phyloP scores from a whole-genome alignment of 1,284 basidiomycete species.

The Puccinia novopanici region DNA sequence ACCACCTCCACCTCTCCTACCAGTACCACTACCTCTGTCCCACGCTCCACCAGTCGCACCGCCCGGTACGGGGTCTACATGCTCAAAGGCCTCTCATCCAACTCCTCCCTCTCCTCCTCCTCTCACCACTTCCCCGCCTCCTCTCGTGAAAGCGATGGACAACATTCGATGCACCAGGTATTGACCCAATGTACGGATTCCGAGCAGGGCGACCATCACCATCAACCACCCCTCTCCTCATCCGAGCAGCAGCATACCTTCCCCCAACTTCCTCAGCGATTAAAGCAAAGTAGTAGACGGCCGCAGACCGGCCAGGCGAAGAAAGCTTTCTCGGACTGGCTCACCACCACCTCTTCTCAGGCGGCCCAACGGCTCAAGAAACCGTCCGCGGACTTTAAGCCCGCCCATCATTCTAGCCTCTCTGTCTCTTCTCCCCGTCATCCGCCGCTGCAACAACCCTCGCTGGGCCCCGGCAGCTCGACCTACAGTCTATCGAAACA shows the following conservation, averaged over 20 bases:
- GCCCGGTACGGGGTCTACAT: constrained; percentile 27
- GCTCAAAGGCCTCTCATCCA: constrained; percentile 25
- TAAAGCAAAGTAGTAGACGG: no score
- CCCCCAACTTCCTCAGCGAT: background rate
- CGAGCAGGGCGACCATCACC: background rate
- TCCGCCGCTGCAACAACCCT: background rate
- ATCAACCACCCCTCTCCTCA: no score
- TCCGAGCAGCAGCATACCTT: background rate
- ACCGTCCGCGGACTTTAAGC: background rate
- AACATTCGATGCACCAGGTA: constrained; percentile 14
- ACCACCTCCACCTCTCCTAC: background rate
- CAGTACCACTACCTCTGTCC: background rate
- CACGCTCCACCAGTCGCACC: background rate
- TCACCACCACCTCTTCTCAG: constrained; percentile 1
- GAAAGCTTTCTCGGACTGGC: constrained; percentile 27
- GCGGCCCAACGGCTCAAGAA: background rate
- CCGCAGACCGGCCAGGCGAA: background rate
- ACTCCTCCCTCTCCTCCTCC: constrained; percentile 16
- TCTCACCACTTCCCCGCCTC: constrained; percentile 5
- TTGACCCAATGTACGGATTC: constrained; percentile 14
- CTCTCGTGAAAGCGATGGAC: constrained; percentile 14
- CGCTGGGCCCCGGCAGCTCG: background rate
- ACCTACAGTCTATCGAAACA: background rate
- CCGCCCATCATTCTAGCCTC: background rate
- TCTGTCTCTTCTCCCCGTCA: background rate